Evolutionary conservation across 2,329 filamentous ascomycete species (phyloP).

Genomic region (Hawksworthiomyces lignivorus): DNA sequence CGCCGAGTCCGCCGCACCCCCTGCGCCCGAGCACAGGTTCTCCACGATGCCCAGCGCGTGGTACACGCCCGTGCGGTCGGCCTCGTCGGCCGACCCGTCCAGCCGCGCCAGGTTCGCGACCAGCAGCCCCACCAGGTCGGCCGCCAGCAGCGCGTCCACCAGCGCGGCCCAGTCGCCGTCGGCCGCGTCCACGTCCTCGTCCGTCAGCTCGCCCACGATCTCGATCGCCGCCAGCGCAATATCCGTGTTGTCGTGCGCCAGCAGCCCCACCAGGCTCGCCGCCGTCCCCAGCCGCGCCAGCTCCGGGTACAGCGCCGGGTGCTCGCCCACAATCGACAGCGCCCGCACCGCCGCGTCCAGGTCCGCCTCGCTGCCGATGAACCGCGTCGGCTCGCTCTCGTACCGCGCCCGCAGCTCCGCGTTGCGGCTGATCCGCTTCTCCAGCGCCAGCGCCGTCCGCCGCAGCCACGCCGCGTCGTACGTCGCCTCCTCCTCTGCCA

Average conservation of each 20-base stretch:
- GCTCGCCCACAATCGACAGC: slow-evolving; percentile 78
- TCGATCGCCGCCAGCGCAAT: slow-evolving; percentile 89
- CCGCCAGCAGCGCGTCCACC: slow-evolving; percentile 57
- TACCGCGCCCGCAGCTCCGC: slow-evolving; percentile 81
- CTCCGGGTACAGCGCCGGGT: slow-evolving; percentile 73
- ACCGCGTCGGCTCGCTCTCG: slow-evolving; percentile 71
- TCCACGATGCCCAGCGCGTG: slow-evolving; percentile 77
- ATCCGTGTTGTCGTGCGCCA: slow-evolving; percentile 94
- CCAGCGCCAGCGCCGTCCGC: slow-evolving; percentile 72
- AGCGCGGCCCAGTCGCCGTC: slow-evolving; percentile 74
- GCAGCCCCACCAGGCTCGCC: slow-evolving; percentile 65
- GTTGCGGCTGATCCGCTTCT: slow-evolving; percentile 86
- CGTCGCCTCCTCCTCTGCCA: slow-evolving; percentile 50
- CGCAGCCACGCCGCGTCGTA: slow-evolving; percentile 80
- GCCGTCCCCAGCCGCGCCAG: slow-evolving; percentile 70
- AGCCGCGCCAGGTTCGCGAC: slow-evolving; percentile 72
- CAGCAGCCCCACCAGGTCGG: slow-evolving; percentile 66
- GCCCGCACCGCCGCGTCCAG: slow-evolving; percentile 82
- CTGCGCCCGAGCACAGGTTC: slow-evolving; percentile 75
- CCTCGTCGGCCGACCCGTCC: slow-evolving; percentile 61
- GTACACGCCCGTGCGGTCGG: slow-evolving; percentile 79
- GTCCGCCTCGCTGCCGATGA: slow-evolving; percentile 81
- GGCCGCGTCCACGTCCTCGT: slow-evolving; percentile 80
- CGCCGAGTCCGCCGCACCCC: too few relatives aligned
- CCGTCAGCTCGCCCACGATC: slow-evolving; percentile 82